These are phyloP conservation scores for Cyclostephanos tholiformis DNA, from an alignment of 108 stramenopile species.

Conservation along the genomic window DNA sequence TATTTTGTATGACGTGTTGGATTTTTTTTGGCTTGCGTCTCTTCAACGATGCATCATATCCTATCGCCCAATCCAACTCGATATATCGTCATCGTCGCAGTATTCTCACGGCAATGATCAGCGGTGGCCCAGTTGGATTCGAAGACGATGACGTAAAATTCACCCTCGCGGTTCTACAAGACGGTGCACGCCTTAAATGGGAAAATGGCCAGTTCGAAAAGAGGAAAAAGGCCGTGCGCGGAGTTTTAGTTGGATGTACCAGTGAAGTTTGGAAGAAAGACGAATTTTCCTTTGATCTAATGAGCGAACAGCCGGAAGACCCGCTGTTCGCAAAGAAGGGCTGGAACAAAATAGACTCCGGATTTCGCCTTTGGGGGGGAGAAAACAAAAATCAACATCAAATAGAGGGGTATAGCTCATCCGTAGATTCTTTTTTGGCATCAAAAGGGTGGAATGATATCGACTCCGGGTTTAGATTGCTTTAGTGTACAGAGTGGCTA, in stretches of 20 bases:
- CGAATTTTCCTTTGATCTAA: constrained; percentile 47
- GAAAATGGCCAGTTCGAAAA: constrained; percentile 58
- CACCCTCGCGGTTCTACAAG: constrained; percentile 59
- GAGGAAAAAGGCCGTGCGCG: constrained; percentile 59
- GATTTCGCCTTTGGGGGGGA: constrained; percentile 80
- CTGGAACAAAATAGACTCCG: constrained; percentile 86
- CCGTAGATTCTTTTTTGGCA: constrained; percentile 57
- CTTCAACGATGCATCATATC: not conserved
- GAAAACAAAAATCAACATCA: not conserved
- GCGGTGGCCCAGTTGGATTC: constrained; percentile 43
- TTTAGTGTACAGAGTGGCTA: constrained; percentile 21
- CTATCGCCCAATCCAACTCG: not conserved
- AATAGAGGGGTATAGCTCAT: constrained; percentile 14
- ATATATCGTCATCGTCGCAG: constrained; percentile 17
- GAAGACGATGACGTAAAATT: constrained; percentile 64
- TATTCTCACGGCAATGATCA: constrained; percentile 63
- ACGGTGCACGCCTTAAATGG: constrained; percentile 72
- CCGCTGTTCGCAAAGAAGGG: constrained; percentile 71
- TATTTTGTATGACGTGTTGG: not conserved
- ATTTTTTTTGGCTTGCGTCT: constrained; percentile 7
- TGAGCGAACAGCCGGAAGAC: constrained; percentile 43
- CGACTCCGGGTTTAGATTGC: constrained; percentile 74
- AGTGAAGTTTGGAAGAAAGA: constrained; percentile 59
- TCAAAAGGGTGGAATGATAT: constrained; percentile 86
- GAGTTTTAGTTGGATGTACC: constrained; percentile 54